Conservation (phyloP, 2,329 filamentous ascomycete species). For the Fusarium sp. region DNA sequence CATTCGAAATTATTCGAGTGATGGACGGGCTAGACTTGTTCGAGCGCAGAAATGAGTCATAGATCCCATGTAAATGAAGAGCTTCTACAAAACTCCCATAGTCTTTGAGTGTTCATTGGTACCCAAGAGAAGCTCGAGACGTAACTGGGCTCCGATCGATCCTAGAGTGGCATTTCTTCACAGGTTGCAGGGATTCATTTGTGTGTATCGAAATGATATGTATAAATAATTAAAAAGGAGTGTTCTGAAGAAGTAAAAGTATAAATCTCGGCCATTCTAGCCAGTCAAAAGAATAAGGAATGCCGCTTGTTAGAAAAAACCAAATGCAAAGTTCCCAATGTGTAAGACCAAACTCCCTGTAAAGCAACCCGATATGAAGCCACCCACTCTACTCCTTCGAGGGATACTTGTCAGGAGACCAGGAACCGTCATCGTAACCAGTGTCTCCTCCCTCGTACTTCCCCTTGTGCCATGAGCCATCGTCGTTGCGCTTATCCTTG, state of each 20-base stretch:
- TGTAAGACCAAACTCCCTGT: slow-evolving; percentile 12
- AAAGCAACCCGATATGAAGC: neutral
- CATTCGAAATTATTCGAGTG: too few relatives aligned
- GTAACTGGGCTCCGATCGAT: too few relatives aligned
- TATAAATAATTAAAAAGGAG: slow-evolving; percentile 12
- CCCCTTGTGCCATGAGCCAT: slow-evolving; percentile 14
- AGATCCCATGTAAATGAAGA: too few relatives aligned
- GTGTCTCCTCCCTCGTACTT: slow-evolving; percentile 21
- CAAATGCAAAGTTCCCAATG: neutral
- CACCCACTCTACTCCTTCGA: slow-evolving; percentile 12
- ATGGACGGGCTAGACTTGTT: too few relatives aligned
- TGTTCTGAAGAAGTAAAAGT: slow-evolving; percentile 3
- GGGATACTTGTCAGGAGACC: slow-evolving; percentile 40
- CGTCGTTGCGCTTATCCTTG: slow-evolving; percentile 15
- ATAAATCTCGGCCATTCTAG: neutral
- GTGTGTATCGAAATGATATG: too few relatives aligned
- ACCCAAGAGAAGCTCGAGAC: too few relatives aligned
- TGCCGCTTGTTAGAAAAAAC: neutral
- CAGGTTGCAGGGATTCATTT: too few relatives aligned
- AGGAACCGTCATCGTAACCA: slow-evolving; percentile 17
- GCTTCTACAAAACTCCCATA: too few relatives aligned
- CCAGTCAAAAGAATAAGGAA: slow-evolving; percentile 12
- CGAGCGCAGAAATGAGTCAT: too few relatives aligned
- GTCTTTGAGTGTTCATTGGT: too few relatives aligned
- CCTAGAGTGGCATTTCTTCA: too few relatives aligned